These are phyloP conservation scores for Colletotrichum endophyticum DNA, from an alignment of 2,329 filamentous ascomycete species.

Conservation along the genomic window DNA sequence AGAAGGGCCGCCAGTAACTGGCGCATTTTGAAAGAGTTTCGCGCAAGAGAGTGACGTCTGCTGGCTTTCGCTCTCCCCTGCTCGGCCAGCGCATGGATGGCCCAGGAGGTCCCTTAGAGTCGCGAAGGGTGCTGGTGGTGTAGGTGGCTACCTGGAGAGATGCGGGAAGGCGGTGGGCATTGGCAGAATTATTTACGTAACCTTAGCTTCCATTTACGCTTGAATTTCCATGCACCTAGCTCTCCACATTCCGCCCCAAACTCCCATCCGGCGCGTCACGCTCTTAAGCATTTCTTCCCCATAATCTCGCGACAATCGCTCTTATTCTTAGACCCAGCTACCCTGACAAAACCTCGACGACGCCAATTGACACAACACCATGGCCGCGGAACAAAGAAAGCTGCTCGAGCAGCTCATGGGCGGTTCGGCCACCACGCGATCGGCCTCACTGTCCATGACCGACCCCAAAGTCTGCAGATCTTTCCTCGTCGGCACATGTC, in stretches of 20 bases:
- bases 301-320: background rate
- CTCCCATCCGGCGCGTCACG: conserved; percentile 11
- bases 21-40: conserved; percentile 32
- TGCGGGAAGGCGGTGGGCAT: background rate
- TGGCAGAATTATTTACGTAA: conserved; percentile 23
- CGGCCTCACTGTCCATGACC: conserved; percentile 83
- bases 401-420: conserved; percentile 98
- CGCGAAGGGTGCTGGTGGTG: background rate
- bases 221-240: background rate
- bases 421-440: conserved; percentile 73
- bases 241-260: conserved; percentile 16
- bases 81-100: conserved; percentile 5
- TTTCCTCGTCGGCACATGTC: conserved; percentile 24
- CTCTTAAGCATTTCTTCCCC: background rate
- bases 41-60: conserved; percentile 13
- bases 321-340: background rate
- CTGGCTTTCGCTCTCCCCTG: conserved; percentile 17
- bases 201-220: background rate
- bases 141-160: background rate
- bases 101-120: conserved; percentile 5
- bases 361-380: conserved; percentile 40
- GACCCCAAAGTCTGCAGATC: conserved; percentile 54
- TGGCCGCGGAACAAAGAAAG: conserved; percentile 98
- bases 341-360: background rate
- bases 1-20: conserved; percentile 35